Evolutionary conservation across 129 eudicot species (phyloP).

Genomic region (carrot (Daucus carota)): DNA sequence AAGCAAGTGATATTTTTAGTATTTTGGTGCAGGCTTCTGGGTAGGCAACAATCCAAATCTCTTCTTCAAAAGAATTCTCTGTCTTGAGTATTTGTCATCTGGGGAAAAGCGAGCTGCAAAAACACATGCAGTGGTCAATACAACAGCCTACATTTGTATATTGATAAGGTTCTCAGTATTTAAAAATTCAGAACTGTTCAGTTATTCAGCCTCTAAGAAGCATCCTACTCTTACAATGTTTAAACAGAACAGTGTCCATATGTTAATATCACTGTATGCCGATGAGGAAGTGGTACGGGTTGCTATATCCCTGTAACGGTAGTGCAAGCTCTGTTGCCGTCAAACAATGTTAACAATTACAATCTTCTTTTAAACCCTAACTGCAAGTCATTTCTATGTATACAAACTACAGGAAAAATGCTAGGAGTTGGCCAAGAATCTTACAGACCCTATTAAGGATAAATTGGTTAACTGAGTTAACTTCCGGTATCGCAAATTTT

Average conservation of each 20-base stretch:
- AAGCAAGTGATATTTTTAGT: slow-evolving; percentile 18
- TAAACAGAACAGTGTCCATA: neutral
- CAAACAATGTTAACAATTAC: too few relatives aligned
- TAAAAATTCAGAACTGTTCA: neutral
- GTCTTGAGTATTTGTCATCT: slow-evolving; percentile 85
- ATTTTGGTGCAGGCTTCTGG: slow-evolving; percentile 57
- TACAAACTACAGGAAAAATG: neutral
- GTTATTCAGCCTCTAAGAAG: neutral
- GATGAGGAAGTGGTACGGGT: neutral
- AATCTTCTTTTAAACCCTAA: too few relatives aligned
- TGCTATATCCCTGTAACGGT: neutral
- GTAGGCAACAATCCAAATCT: slow-evolving; percentile 88
- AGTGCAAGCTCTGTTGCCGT: neutral
- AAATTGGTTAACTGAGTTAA: too few relatives aligned
- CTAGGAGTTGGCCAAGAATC: too few relatives aligned
- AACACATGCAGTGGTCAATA: neutral
- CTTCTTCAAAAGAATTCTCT: slow-evolving; percentile 83
- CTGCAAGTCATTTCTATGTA: too few relatives aligned
- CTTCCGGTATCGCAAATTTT: too few relatives aligned
- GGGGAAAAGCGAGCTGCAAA: slow-evolving; percentile 93
- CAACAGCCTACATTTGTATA: neutral
- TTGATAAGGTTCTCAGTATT: neutral
- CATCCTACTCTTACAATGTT: neutral
- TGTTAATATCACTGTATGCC: neutral
- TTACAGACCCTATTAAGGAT: too few relatives aligned